Base-by-base conservation (phyloP, 2,329 filamentous ascomycete genomes). In the Lecanosticta acicola region DNA sequence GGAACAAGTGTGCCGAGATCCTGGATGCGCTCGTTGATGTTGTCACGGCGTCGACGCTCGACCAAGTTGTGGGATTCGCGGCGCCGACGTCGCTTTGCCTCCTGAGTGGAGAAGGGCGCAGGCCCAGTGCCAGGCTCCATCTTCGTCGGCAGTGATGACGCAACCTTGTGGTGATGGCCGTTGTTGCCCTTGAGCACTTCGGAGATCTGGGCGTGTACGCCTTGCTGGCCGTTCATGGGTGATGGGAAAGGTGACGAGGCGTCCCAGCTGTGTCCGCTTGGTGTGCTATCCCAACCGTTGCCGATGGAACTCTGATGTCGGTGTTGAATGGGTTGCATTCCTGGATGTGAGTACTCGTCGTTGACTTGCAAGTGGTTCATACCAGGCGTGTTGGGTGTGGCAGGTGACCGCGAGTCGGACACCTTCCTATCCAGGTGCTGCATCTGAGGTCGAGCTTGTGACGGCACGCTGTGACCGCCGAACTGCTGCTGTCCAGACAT, bases 1-100 rank as follows among this genome's bases (percentile, higher is more conserved):
- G 93, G 93, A 2, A 98, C 91, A 14, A 98, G 79, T 59, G 89
- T 87, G 62, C 91, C 95, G 5, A 98, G 78, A 63, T 98, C 93
- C 62, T 97, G 91, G 53, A 98, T 98, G 35, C 93, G 83, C 69
- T 98, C 93, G 59, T 98, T 98, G 74, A 98, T 98, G 65, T 97
- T 97, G 71, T 97, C 93, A 51, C 93, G 82, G 51, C 93, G 84
- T 41, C 93, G 84, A 46, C 93, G 87, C 71, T 98, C 93, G 9
- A 98, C 93, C 32, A 94, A 76, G 64, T 98, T 97, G 71, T 98
- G 93, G 1, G 91, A 97, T 62, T 96, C 93, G 32, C 93, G 80
- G 49, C 93, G 82, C 50, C 90, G 80, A 66, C 91, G 87, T 58
- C 89, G 81, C 78, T 97, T 97, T 60, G 90, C 89, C 66, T 97